Conservation (phyloP, 2,329 filamentous ascomycete genomes). For the Sporothrix pseudoabietina region DNA sequence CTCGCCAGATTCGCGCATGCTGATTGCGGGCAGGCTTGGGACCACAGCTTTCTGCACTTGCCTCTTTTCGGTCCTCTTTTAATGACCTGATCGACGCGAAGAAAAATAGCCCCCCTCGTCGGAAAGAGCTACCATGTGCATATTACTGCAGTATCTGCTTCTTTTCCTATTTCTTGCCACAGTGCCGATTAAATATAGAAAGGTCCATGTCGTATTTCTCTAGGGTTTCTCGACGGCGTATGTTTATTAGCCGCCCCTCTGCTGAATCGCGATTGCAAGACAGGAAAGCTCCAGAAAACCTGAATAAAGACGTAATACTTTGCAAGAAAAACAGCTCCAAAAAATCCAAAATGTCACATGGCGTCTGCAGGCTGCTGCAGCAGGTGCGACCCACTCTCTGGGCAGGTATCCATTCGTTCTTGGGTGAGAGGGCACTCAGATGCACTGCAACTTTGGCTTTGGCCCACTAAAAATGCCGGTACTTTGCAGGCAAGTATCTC, state of each 20-base stretch:
- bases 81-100: constrained; percentile 25
- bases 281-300: not conserved
- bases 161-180: not conserved
- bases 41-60: constrained; percentile 4
- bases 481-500: constrained; percentile 29
- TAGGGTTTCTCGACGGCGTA: too few species aligned
- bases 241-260: not conserved
- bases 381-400: constrained; percentile 25
- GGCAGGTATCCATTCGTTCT: constrained; percentile 13
- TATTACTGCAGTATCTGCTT: not conserved
- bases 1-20: constrained; percentile 22
- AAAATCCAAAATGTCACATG: constrained; percentile 29
- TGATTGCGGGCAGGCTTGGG: not conserved
- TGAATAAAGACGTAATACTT: not conserved
- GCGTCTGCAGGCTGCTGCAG: constrained; percentile 27
- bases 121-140: constrained; percentile 12
- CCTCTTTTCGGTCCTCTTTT: constrained; percentile 23
- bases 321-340: too few species aligned
- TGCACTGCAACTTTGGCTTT: constrained; percentile 5
- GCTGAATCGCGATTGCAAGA: constrained; percentile 16
- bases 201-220: not conserved
- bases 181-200: not conserved
- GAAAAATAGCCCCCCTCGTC: not conserved
- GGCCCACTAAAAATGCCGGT: constrained; percentile 30
- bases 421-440: not conserved